Conservation (phyloP, 2,329 filamentous ascomycete species). For the Botrytis medusae region DNA sequence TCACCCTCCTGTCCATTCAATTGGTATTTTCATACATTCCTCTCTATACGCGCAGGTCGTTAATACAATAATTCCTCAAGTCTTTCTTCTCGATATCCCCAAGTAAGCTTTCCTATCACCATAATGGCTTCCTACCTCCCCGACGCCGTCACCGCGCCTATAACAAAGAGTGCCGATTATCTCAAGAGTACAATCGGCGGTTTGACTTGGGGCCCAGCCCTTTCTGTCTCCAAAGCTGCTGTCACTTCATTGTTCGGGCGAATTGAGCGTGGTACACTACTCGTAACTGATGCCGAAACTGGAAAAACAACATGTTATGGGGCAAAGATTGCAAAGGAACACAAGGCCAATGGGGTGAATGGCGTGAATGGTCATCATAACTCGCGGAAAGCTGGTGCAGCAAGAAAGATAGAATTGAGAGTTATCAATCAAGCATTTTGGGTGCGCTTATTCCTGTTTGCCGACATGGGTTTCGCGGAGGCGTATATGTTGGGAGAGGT, state of each 20-base stretch:
- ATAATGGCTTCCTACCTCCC: constrained; percentile 42
- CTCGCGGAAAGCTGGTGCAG: constrained; percentile 43
- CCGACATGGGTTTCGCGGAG: constrained; percentile 68
- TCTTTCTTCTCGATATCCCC: neutral
- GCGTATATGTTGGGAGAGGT: constrained; percentile 73
- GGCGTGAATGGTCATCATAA: constrained; percentile 28
- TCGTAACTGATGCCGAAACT: constrained; percentile 49
- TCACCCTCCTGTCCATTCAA: neutral
- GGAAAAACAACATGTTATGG: constrained; percentile 48
- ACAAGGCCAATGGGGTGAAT: constrained; percentile 38
- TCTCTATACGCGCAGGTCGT: neutral
- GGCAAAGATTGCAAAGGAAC: constrained; percentile 45
- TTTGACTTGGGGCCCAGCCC: constrained; percentile 43
- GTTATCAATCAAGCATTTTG: constrained; percentile 68
- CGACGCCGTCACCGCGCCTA: constrained; percentile 42
- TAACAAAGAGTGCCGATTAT: constrained; percentile 43
- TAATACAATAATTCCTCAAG: neutral
- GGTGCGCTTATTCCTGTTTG: constrained; percentile 67
- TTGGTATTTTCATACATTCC: neutral
- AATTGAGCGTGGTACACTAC: constrained; percentile 50
- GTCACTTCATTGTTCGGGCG: constrained; percentile 48
- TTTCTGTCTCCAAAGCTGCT: constrained; percentile 47
- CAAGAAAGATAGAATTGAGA: constrained; percentile 53
- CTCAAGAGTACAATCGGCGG: constrained; percentile 46
- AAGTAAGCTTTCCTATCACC: neutral